These are phyloP conservation scores for Spathaspora hagerdaliae DNA, from an alignment of 805 yeast species.

Conservation along the genomic window DNA sequence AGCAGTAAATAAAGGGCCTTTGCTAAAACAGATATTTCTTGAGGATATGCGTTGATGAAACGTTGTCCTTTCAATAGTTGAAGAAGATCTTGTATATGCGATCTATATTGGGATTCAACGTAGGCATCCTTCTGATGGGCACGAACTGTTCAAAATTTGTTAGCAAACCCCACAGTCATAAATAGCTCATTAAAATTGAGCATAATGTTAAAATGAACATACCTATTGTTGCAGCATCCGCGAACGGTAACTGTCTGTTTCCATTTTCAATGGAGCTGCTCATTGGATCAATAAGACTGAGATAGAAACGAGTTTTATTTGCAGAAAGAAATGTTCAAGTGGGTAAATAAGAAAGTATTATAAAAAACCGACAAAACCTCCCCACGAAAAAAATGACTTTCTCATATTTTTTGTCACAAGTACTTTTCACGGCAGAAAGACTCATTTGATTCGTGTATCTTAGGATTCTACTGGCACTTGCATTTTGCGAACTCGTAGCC, in stretches of 20 bases:
- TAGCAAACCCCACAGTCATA: constrained; percentile 13
- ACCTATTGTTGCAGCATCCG: constrained; percentile 86
- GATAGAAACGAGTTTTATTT: too few relatives aligned
- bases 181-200: neutral
- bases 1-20: constrained; percentile 62
- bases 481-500: too few relatives aligned
- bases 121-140: constrained; percentile 88
- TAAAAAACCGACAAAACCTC: too few relatives aligned
- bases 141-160: constrained; percentile 46
- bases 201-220: constrained; percentile 20
- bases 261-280: neutral
- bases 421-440: too few relatives aligned
- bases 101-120: constrained; percentile 52
- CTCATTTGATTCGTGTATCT: too few relatives aligned
- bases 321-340: too few relatives aligned
- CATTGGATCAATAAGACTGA: too few relatives aligned
- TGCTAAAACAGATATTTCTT: constrained; percentile 55
- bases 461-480: too few relatives aligned
- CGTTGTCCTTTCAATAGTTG: constrained; percentile 58
- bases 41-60: constrained; percentile 58
- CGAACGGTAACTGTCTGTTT: constrained; percentile 48
- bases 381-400: too few relatives aligned
- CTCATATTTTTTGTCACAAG: too few relatives aligned
- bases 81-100: constrained; percentile 53
- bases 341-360: too few relatives aligned